phyloP scores from a whole-genome alignment of 331 rosid genomes.

The Prunus yedoensis region DNA sequence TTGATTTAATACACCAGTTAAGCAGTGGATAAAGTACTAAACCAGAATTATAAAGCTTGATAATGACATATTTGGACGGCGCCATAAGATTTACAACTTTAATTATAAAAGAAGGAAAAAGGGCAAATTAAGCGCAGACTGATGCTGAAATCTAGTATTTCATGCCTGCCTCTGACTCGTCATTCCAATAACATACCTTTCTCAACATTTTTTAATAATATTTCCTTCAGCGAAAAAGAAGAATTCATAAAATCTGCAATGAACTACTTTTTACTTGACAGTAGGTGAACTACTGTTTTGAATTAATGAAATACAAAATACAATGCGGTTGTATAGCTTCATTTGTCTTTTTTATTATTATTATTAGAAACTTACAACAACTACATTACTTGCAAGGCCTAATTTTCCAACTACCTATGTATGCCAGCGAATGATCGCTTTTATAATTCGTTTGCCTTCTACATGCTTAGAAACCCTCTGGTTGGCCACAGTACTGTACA shows the following conservation, averaged over 20 bases:
- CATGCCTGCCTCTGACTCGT: slow-evolving; percentile 19
- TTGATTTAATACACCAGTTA: background rate
- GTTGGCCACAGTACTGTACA: background rate
- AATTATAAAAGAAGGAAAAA: background rate
- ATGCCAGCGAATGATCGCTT: background rate
- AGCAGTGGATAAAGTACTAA: slow-evolving; percentile 17
- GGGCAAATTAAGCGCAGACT: background rate
- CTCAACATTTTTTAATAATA: background rate
- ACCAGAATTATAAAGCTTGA: background rate
- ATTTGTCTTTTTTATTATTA: background rate
- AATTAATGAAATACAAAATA: no score
- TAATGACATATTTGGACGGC: slow-evolving; percentile 17
- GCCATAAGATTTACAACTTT: background rate
- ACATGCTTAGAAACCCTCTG: background rate
- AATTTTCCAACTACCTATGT: background rate
- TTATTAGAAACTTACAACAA: background rate
- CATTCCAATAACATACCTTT: slow-evolving; percentile 12
- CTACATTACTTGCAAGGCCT: background rate
- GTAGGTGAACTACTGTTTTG: background rate
- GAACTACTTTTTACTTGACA: no score
- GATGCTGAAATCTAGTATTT: slow-evolving; percentile 18
- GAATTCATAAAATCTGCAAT: background rate
- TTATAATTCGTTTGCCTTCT: no score
- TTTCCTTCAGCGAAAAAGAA: background rate
- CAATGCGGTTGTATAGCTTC: no score